Evolutionary conservation across 352 stramenopile species (phyloP).

Genomic region (Halophytophthora batemanensis): DNA sequence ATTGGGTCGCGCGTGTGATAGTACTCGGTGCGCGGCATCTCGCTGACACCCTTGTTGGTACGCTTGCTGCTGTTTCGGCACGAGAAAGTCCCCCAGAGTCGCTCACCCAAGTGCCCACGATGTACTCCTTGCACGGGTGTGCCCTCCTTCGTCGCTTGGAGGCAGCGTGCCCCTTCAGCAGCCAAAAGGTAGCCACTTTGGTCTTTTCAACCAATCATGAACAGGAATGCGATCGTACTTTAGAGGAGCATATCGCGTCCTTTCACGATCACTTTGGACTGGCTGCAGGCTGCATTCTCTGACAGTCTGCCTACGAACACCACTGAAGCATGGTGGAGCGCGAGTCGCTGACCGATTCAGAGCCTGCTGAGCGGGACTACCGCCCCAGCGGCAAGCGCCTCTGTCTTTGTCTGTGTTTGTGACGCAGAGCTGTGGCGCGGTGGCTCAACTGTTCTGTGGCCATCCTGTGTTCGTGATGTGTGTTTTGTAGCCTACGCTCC

Average conservation of each 20-base stretch:
- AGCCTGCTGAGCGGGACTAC: slow-evolving; percentile 1
- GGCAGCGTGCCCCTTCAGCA: not conserved
- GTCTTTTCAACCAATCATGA: not conserved
- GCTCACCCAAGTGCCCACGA: not conserved
- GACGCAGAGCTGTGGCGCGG: no score
- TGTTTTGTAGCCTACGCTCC: not conserved
- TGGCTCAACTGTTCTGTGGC: no score
- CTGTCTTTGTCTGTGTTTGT: no score
- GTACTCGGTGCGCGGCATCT: slow-evolving; percentile 43
- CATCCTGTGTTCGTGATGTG: not conserved
- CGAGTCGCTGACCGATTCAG: no score
- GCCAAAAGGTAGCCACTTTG: not conserved
- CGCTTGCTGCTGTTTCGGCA: not conserved
- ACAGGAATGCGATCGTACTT: no score
- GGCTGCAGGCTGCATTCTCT: no score
- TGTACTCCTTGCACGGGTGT: not conserved
- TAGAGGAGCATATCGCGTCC: slow-evolving; percentile 2
- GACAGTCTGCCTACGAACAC: no score
- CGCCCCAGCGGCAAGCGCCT: not conserved
- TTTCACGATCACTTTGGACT: slow-evolving; percentile 12
- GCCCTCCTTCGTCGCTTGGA: no score
- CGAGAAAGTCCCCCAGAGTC: no score
- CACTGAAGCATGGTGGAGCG: no score
- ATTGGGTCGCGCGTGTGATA: slow-evolving; percentile 78
- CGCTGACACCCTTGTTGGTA: not conserved